A percentile compares a stretch with the other conserved stretches of the same genome.
phyloP scores from a whole-genome alignment of 2,329 filamentous ascomycete species.

The Clonostachys rhizophaga region DNA sequence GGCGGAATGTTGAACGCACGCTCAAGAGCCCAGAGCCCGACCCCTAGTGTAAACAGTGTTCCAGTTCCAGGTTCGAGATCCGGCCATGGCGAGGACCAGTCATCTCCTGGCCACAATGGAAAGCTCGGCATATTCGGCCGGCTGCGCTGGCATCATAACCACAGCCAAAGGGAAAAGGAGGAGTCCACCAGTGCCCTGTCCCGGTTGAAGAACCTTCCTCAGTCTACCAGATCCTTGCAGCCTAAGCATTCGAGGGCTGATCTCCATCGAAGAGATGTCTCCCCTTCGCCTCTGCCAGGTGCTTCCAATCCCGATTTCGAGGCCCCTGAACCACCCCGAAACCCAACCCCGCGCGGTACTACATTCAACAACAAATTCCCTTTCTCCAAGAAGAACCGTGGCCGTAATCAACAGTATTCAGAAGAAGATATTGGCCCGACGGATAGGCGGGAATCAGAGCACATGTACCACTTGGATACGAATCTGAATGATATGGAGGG shows the following conservation, averaged over 20 bases:
- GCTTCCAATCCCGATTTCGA: constrained; percentile 22
- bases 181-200: constrained; percentile 12
- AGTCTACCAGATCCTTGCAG: constrained; percentile 48
- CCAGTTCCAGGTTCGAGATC: constrained; percentile 41
- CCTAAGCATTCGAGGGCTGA: constrained; percentile 44
- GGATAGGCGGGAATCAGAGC: constrained; percentile 48
- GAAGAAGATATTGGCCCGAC: constrained; percentile 58
- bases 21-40: constrained; percentile 73
- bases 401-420: constrained; percentile 42
- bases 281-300: constrained; percentile 25
- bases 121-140: constrained; percentile 47
- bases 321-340: constrained; percentile 8
- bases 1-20: constrained; percentile 37
- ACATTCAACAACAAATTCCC: constrained; percentile 61
- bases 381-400: constrained; percentile 52
- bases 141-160: constrained; percentile 34
- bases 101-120: constrained; percentile 51
- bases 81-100: constrained; percentile 46
- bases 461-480: constrained; percentile 76
- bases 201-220: constrained; percentile 41
- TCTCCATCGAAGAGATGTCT: constrained; percentile 29
- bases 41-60: constrained; percentile 67
- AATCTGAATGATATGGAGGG: constrained; percentile 89
- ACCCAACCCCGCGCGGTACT: constrained; percentile 27
- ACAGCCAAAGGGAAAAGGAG: constrained; percentile 49